Evolutionary conservation across 1,284 basidiomycete species (phyloP).

Genomic region (Boletus sp.): DNA sequence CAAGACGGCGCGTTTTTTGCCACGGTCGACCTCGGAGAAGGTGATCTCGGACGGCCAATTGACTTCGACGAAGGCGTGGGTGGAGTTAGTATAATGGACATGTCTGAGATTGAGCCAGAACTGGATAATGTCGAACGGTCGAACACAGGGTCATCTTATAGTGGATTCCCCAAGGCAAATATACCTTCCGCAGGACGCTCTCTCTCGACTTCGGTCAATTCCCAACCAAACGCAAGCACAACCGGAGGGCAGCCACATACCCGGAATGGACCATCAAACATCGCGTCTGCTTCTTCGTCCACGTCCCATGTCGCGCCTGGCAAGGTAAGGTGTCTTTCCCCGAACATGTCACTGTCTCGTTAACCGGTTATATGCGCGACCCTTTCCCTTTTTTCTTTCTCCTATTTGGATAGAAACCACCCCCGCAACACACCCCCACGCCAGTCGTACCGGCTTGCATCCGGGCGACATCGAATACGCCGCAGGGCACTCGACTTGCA

Average conservation of each 20-base stretch:
- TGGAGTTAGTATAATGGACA: slow-evolving; percentile 15
- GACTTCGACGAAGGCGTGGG: slow-evolving; percentile 48
- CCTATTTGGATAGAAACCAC: slow-evolving; percentile 11
- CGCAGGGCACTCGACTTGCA: slow-evolving; percentile 13
- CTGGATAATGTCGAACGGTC: slow-evolving; percentile 3
- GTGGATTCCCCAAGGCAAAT: neutral
- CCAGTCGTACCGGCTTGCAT: slow-evolving; percentile 3
- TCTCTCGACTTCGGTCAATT: neutral
- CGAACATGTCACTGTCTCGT: neutral
- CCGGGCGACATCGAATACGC: slow-evolving; percentile 5
- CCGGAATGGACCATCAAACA: slow-evolving; percentile 10
- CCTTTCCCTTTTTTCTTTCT: too few relatives aligned
- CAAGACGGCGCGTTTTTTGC: slow-evolving; percentile 69
- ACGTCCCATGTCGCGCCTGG: slow-evolving; percentile 54
- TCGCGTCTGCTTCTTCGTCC: slow-evolving; percentile 12
- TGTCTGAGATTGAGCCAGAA: slow-evolving; percentile 10
- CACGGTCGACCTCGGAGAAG: slow-evolving; percentile 57
- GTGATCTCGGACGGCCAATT: slow-evolving; percentile 53
- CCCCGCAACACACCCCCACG: slow-evolving; percentile 6
- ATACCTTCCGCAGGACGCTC: neutral
- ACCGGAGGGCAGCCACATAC: neutral
- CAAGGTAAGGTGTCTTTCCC: slow-evolving; percentile 37
- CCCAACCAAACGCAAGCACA: neutral
- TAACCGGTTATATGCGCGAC: slow-evolving; percentile 15
- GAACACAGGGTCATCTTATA: neutral